Base-by-base conservation (phyloP, 345 rosid genomes). In the Nasturtium officinale region DNA sequence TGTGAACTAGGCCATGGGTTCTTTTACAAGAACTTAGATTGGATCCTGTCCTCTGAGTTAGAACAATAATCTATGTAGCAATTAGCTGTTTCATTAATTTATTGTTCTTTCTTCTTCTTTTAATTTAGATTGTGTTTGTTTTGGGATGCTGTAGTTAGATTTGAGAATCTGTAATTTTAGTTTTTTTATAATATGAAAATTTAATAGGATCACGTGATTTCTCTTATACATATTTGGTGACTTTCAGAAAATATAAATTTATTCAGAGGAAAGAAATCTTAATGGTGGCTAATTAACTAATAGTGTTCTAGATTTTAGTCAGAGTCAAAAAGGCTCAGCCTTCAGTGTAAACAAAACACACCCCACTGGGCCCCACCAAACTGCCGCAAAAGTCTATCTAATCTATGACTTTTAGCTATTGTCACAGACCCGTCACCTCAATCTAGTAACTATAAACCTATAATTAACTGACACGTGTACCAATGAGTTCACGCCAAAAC, bases 361-460 rank as follows among this genome's bases (percentile, higher is more conserved):
- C 75, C 65, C 35, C 55, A 46, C 43, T 15, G 65, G 76, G 0
- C 75, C 71, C 65, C 46, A 55, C 71, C 9, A 61, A 21, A 68
- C 23, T 51, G 61, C 54, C 67, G 61, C 68, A 59, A 75, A 60
- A 57, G 54, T 74, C 78, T 32, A 57, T 48, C 33, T 2, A 66
- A 35, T 11, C 33, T 20, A 55, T 38, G 66, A 63, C 47, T 47
- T 62, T 55, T 6, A 28, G 65, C 71, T 70, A 69, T 15, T 60
- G 50, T 69, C 79, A 76, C 76, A 28, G n/a, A 15, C 21, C 33
- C 71, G 67, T 77, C 71, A 47, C 50, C 65, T 13, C 13, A 43
- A 28, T 9, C 40, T 40, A n/a, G 43, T 69, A 65, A 55, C 2
- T 3, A 35, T 0, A 0, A 26, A 45, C 40, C 61, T 45, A 13